Percentiles rank a stretch among this genome's conserved stretches.
phyloP scores from a whole-genome alignment of 2,329 filamentous ascomycete genomes.

The Ophiocordyceps camponoti-rufipedis region DNA sequence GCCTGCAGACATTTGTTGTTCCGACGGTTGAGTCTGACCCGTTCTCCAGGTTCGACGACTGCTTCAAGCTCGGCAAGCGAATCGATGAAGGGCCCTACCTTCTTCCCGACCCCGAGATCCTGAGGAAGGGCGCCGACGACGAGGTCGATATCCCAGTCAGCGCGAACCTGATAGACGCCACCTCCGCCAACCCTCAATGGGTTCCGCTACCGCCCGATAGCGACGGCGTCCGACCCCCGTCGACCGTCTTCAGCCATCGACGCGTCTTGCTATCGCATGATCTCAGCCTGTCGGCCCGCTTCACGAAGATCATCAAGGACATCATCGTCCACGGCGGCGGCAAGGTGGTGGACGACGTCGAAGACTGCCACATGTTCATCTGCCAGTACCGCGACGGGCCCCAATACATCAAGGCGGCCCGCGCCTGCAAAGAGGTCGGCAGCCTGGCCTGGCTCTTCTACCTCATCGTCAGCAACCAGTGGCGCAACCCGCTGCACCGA shows the following conservation, averaged over 20 bases:
- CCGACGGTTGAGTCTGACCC: not conserved
- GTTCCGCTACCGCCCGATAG: conserved; percentile 22
- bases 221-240: conserved; percentile 26
- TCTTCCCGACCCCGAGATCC: conserved; percentile 70
- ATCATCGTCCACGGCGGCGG: conserved; percentile 60
- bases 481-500: conserved; percentile 68
- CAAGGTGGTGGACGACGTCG: conserved; percentile 41
- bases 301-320: conserved; percentile 47
- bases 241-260: conserved; percentile 61
- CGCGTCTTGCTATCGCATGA: conserved; percentile 63
- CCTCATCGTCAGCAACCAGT: conserved; percentile 73
- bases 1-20: conserved; percentile 5
- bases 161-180: conserved; percentile 49
- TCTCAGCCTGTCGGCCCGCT: conserved; percentile 47
- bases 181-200: conserved; percentile 26
- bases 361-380: conserved; percentile 65
- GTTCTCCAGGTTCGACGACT: conserved; percentile 71
- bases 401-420: conserved; percentile 61
- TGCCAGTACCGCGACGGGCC: conserved; percentile 72
- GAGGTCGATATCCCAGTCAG: conserved; percentile 37
- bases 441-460: conserved; percentile 91
- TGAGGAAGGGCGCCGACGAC: conserved; percentile 39
- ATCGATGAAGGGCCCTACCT: conserved; percentile 79
- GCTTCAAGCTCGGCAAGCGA: conserved; percentile 75
- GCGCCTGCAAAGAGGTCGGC: conserved; percentile 64